phyloP scores from a whole-genome alignment of 352 stramenopile species.

The Blastocystis sp. region DNA sequence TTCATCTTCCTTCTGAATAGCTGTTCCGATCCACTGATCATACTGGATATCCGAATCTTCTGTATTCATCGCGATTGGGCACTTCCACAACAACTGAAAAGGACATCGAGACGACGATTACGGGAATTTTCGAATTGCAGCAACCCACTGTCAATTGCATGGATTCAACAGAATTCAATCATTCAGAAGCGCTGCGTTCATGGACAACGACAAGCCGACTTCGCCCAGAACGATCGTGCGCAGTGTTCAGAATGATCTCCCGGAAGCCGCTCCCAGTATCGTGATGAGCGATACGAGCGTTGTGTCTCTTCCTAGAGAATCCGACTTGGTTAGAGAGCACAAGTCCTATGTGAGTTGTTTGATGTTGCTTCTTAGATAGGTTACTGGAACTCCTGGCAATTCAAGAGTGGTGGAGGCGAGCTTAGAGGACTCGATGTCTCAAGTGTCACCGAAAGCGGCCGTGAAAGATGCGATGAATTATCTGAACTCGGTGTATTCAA shows the following conservation, averaged over 20 bases:
- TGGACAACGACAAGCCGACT: neutral
- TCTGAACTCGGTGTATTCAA: neutral
- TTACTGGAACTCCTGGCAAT: neutral
- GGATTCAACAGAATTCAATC: too few species aligned
- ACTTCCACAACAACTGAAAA: too few species aligned
- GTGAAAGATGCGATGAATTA: neutral
- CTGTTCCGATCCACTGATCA: neutral
- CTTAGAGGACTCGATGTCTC: neutral
- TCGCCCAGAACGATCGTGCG: neutral
- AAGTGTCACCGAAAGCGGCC: neutral
- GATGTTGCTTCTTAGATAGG: neutral
- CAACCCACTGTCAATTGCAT: too few species aligned
- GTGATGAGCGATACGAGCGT: conserved; percentile 41
- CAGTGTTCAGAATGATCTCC: conserved; percentile 10
- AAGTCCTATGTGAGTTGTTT: neutral
- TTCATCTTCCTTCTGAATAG: neutral
- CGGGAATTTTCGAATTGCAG: too few species aligned
- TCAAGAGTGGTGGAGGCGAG: neutral
- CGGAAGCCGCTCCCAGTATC: conserved; percentile 5
- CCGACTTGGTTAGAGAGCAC: conserved; percentile 1
- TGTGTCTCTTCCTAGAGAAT: neutral
- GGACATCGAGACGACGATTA: too few species aligned
- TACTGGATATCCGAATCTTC: too few species aligned
- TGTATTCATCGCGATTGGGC: too few species aligned
- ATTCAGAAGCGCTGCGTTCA: too few species aligned